A percentile compares a stretch with the other conserved stretches of the same genome.
Evolutionary conservation across 177 flowering plant species (phyloP).

Genomic region (Vitis hybrid): DNA sequence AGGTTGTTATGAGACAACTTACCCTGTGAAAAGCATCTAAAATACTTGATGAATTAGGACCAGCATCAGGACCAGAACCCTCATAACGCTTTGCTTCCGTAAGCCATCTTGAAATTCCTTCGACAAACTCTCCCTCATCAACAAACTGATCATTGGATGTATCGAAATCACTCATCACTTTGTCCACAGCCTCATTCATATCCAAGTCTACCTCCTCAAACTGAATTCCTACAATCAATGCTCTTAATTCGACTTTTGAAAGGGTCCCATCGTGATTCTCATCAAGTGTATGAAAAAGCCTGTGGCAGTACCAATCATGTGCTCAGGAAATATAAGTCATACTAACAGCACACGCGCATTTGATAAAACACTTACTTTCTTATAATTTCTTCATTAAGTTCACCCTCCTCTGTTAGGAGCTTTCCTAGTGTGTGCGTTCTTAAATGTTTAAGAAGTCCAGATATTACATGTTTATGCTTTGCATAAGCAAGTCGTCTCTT

Average conservation of each 20-base stretch:
- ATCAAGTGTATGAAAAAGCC: slow-evolving; percentile 54
- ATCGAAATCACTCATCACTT: slow-evolving; percentile 75
- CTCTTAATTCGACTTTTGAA: slow-evolving; percentile 57
- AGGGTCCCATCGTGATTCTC: slow-evolving; percentile 41
- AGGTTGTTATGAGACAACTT: slow-evolving; percentile 15
- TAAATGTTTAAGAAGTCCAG: slow-evolving; percentile 51
- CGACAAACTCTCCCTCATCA: slow-evolving; percentile 42
- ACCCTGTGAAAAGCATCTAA: slow-evolving; percentile 51
- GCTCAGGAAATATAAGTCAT: too few species aligned
- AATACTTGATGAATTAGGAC: slow-evolving; percentile 32
- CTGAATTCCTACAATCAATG: slow-evolving; percentile 67
- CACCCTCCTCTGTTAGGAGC: slow-evolving; percentile 58
- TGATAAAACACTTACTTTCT: slow-evolving; percentile 43
- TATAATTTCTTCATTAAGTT: slow-evolving; percentile 47
- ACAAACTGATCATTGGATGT: slow-evolving; percentile 41
- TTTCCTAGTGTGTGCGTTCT: slow-evolving; percentile 45
- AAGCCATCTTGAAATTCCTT: slow-evolving; percentile 60
- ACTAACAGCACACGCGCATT: too few species aligned
- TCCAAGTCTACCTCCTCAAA: slow-evolving; percentile 63
- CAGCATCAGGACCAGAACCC: slow-evolving; percentile 16
- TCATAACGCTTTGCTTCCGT: slow-evolving; percentile 35
- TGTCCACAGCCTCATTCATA: slow-evolving; percentile 55
- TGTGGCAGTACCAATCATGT: slow-evolving; percentile 3
- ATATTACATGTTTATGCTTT: slow-evolving; percentile 64
- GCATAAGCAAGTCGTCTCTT: slow-evolving; percentile 54